Evolutionary conservation across 805 yeast genomes (phyloP).

Genomic region (Saturnispora diversa): DNA sequence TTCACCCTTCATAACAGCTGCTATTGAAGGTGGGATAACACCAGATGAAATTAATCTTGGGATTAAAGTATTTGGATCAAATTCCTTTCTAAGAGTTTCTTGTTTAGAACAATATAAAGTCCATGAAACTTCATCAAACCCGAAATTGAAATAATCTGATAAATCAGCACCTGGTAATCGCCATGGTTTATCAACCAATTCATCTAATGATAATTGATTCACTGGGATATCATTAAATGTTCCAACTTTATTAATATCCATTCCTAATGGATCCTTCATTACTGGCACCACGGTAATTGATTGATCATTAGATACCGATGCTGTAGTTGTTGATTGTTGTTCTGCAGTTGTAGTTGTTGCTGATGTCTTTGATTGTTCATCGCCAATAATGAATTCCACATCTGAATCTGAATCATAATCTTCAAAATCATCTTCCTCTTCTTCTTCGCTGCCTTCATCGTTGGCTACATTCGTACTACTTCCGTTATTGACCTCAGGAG

Average conservation of each 20-base stretch:
- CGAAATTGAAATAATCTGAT: slow-evolving; percentile 91
- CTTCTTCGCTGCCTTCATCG: slow-evolving; percentile 18
- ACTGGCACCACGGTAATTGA: slow-evolving; percentile 25
- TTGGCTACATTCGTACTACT: slow-evolving; percentile 19
- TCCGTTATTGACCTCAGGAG: slow-evolving; percentile 3
- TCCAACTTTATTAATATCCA: slow-evolving; percentile 69
- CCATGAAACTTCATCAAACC: slow-evolving; percentile 97
- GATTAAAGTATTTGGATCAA: slow-evolving; percentile 74
- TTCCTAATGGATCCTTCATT: slow-evolving; percentile 33
- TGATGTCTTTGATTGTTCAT: slow-evolving; percentile 24
- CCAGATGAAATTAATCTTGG: slow-evolving; percentile 42
- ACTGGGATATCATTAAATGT: slow-evolving; percentile 73
- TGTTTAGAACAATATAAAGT: slow-evolving; percentile 83
- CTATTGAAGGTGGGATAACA: slow-evolving; percentile 24
- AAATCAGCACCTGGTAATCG: slow-evolving; percentile 94
- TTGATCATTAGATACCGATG: slow-evolving; percentile 12
- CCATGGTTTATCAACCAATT: slow-evolving; percentile 94
- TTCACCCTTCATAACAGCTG: slow-evolving; percentile 25
- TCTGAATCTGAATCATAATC: slow-evolving; percentile 36
- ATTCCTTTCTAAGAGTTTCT: slow-evolving; percentile 70
- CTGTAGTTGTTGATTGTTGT: slow-evolving; percentile 10
- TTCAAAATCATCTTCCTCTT: slow-evolving; percentile 19
- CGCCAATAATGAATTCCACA: slow-evolving; percentile 75
- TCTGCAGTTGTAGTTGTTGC: slow-evolving; percentile 15
- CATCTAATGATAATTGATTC: slow-evolving; percentile 71